Evolutionary conservation across 2,329 filamentous ascomycete genomes (phyloP), one percentile per base, ranked within the genome.

Genomic region (Xylariales sp.): DNA sequence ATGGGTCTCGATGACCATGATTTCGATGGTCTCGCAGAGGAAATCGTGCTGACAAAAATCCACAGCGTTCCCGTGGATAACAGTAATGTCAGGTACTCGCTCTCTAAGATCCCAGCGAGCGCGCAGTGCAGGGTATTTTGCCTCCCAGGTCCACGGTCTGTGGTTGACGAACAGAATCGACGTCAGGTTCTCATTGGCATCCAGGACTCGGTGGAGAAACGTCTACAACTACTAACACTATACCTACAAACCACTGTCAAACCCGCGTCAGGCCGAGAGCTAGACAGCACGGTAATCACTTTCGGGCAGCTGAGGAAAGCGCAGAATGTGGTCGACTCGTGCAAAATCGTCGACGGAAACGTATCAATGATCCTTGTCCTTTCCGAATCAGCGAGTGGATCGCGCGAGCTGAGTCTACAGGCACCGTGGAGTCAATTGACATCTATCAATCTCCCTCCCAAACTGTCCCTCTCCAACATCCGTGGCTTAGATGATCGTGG

Each of bases 1-100:
- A 86, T 87, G 78, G 84, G 79, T 1, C 68, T 88, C 16, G 80
- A 86, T 40, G 84, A 87, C 54, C 75, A 80, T n/a, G 78, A 80
- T 46, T 79, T 84, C 45, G 83, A 87, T 44, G 82, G 83, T 1
- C 65, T 90, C 7, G 74, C 80, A 12, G 81, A 84, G 44, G 86
- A 90, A 57, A 73, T 90, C n/a, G 61, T 84, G 9, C 74, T 90
- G 37, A 78, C 74, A 12, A 86, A 83, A 52, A 75, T 91, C 20
- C 80, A 86, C 49, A 84, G 73, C 45, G 76, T 87, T 42, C 69
- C 81, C 4, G 65, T 81, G 56, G 71, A 84, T 43, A 78, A 77
- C 51, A 69, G 67, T 31, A 82, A 78, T 53, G 65, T 83, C 28
- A 73, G 76, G 4, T 82, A 81, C 52, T 80, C 78, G 5, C 65